phyloP scores from a whole-genome alignment of 2,329 filamentous ascomycete genomes.

The Chaetomium olivaceum region DNA sequence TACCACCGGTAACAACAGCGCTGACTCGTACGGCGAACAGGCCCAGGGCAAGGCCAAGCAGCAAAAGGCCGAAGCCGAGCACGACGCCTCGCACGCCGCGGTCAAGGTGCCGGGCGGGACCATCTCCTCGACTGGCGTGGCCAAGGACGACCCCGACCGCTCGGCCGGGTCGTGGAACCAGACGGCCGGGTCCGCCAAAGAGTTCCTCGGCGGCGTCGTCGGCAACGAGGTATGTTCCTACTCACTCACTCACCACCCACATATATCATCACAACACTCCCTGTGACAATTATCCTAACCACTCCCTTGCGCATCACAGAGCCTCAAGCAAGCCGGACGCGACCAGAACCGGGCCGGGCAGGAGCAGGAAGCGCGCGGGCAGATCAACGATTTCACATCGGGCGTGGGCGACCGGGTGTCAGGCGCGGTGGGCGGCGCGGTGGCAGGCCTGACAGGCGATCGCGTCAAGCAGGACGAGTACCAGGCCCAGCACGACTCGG shows the following conservation, averaged over 20 bases:
- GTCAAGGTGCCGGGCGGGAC: conserved; percentile 72
- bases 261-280: neutral
- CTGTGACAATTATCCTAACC: too few relatives aligned
- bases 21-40: conserved; percentile 28
- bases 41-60: conserved; percentile 64
- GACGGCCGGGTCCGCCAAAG: conserved; percentile 83
- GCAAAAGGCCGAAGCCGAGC: conserved; percentile 63
- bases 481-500: conserved; percentile 71
- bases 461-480: conserved; percentile 63
- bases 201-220: conserved; percentile 71
- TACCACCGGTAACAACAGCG: neutral
- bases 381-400: conserved; percentile 70
- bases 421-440: conserved; percentile 69
- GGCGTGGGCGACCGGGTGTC: conserved; percentile 68
- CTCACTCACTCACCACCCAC: too few relatives aligned
- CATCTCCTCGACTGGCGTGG: conserved; percentile 68
- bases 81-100: conserved; percentile 73
- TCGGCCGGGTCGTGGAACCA: conserved; percentile 79
- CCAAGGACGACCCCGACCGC: conserved; percentile 72
- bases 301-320: conserved; percentile 42
- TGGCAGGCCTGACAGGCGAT: conserved; percentile 74
- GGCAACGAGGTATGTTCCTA: conserved; percentile 62
- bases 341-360: conserved; percentile 80
- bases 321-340: conserved; percentile 70
- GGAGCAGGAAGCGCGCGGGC: conserved; percentile 78